Evolutionary conservation across 1,284 basidiomycete genomes (phyloP).

Genomic region (Golubevia sp.): DNA sequence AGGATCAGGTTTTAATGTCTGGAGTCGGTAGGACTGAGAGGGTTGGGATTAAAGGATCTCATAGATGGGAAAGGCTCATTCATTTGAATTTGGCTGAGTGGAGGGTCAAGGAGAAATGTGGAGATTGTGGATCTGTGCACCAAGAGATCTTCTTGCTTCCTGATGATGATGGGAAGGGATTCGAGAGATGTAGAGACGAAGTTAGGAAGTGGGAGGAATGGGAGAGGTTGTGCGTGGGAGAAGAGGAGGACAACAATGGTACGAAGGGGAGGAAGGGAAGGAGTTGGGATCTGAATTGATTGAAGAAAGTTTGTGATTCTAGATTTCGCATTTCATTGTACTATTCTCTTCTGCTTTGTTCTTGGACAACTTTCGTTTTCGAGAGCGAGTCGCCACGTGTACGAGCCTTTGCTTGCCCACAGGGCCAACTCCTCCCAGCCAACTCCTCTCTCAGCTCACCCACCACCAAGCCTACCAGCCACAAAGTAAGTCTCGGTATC

Average conservation of each 20-base stretch:
- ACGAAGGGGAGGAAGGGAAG: too few species aligned
- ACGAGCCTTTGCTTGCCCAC: too few species aligned
- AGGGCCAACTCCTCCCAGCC: too few species aligned
- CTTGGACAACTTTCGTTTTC: too few species aligned
- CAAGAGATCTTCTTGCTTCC: constrained; percentile 40
- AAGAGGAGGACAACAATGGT: constrained; percentile 3
- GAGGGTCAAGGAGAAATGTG: constrained; percentile 17
- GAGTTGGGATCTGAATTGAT: too few species aligned
- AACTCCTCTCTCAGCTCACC: too few species aligned
- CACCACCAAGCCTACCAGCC: too few species aligned
- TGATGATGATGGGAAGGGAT: constrained; percentile 6
- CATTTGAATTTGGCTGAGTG: constrained; percentile 25
- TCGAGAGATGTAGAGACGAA: constrained; percentile 8
- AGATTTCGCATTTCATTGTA: too few species aligned
- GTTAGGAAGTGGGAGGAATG: constrained; percentile 24
- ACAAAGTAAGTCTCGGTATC: too few species aligned
- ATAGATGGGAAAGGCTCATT: constrained; percentile 34
- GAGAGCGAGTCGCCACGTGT: too few species aligned
- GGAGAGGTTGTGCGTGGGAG: background rate
- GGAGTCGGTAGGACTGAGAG: constrained; percentile 9
- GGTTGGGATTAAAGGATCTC: constrained; percentile 16
- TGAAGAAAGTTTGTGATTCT: too few species aligned
- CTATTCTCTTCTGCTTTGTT: too few species aligned
- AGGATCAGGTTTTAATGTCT: constrained; percentile 18
- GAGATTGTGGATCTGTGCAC: constrained; percentile 28